Base-by-base conservation (phyloP, 164 flowering plant species). In the Malania oleifera region DNA sequence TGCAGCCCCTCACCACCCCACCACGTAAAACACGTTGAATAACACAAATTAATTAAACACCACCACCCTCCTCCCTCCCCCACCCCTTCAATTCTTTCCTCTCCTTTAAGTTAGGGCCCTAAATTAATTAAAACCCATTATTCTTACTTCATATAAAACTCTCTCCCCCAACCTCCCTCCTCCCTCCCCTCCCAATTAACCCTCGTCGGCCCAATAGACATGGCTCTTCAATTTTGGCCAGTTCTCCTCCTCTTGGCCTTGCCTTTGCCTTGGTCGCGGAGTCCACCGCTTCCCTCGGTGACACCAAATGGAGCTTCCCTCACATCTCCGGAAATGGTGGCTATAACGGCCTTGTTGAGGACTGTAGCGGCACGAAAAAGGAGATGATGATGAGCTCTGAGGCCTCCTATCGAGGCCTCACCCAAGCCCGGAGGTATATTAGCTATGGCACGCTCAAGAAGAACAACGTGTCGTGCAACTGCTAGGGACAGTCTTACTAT, bases 231-330 rank as follows among this genome's bases (percentile, higher is more conserved):
- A 29, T 7, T 57, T 40, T 24, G 39, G 31, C 51, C 57, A 22
- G 22, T 64, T 15, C 43, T 57, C 67, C 56, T 64, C 67, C 62
- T 64, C 56, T 35, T 57, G 48, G 49, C 62, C 50, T 22, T 56
- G 14, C 62, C 50, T 22, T 56, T 8, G 55, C 67, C 40, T 37
- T 57, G 54, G 54, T 55, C 37, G 54, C 29, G 3, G 56, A 56
- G 20, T 61, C 64, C 7, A 25, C 35, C 24, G 25, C 61, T 3
- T 56, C 48, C 12, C 37, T 38, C 23, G n/a, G 15, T 13, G 61
- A 47, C 41, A 25, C 35, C 12, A 12, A 31, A 4, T 4, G 9
- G n/a, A n/a, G n/a, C n/a, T n/a, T n/a, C n/a, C n/a, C n/a, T n/a
- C n/a, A n/a, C n/a, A n/a, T n/a, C n/a, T n/a, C n/a, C n/a, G n/a